Base-by-base conservation (phyloP, 169 alveolate genomes). In the Besnoitia besnoiti region DNA sequence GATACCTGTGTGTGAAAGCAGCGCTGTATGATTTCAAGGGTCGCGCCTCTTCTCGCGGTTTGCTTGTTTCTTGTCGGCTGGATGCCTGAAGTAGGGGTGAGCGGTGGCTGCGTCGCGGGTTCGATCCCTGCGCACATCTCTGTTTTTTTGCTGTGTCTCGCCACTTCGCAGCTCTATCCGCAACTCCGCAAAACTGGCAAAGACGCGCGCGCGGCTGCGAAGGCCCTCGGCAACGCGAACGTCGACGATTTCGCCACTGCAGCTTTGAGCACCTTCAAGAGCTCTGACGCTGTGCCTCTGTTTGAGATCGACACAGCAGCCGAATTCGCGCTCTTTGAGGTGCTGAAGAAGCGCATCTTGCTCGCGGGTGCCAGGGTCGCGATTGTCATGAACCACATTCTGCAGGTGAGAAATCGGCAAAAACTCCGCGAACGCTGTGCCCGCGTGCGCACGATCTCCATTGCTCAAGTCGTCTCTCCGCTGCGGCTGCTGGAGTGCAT, bases 351-450 rank as follows among this genome's bases (percentile, higher is more conserved):
- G 33, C 92, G 92, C 46, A 89, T 89, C 33, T 79, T 89, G 14
- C 51, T 89, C 27, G 92, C 92, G 16, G 92, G 92, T 0, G 92
- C 92, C 5, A 46, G 92, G 16, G 49, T 49, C 46, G 92, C 92
- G 30, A 77, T 89, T 47, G 92, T 89, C 50, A 89, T 89, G 92
- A 89, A 89, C 35, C 59, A 89, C 59, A 89, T 89, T 39, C 79
- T 89, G 33, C 92, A 89, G 88, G 92, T 89, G 39, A 47, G 67
- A n/a, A n/a, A n/a, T n/a, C n/a, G n/a, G n/a, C n/a, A n/a, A n/a
- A n/a, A n/a, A n/a, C n/a, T n/a, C n/a, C n/a, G n/a, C n/a, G n/a
- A n/a, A n/a, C n/a, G n/a, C n/a, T n/a, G n/a, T n/a, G n/a, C n/a
- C n/a, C n/a, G n/a, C n/a, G n/a, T n/a, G n/a, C n/a, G n/a, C n/a